Percentiles rank a stretch among this genome's conserved stretches.
Conservation (phyloP, 176 grass and related monocot species). For the Pontederia crassipes region DNA sequence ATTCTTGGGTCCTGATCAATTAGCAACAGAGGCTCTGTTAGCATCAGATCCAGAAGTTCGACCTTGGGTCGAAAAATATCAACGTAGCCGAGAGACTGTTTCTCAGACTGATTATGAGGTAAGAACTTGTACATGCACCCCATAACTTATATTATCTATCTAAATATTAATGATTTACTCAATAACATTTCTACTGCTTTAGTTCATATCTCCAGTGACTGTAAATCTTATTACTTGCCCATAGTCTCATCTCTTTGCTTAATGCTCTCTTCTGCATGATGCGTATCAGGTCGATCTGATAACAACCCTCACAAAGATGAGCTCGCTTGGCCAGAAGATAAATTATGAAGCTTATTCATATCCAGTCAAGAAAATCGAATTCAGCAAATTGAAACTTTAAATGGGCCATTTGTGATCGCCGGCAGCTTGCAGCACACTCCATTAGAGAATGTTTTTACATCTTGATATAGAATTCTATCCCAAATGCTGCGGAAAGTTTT, state of each 20-base stretch:
- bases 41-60: constrained; percentile 61
- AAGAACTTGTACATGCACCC: background rate
- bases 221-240: background rate
- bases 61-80: constrained; percentile 90
- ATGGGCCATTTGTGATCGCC: too few relatives aligned
- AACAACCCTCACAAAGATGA: constrained; percentile 87
- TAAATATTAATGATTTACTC: background rate
- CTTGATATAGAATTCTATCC: too few relatives aligned
- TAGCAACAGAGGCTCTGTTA: constrained; percentile 50
- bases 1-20: constrained; percentile 78
- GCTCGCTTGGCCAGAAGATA: constrained; percentile 76
- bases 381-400: constrained; percentile 76
- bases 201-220: background rate
- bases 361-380: constrained; percentile 71
- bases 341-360: constrained; percentile 95
- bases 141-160: background rate
- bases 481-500: too few relatives aligned
- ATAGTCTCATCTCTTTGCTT: background rate
- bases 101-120: constrained; percentile 95
- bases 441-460: background rate
- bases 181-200: constrained; percentile 3
- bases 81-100: constrained; percentile 83
- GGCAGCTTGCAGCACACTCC: too few relatives aligned
- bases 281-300: constrained; percentile 79
- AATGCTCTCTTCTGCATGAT: background rate